Conservation (phyloP, 2,329 filamentous ascomycete genomes). For the Microsporum audouinii region DNA sequence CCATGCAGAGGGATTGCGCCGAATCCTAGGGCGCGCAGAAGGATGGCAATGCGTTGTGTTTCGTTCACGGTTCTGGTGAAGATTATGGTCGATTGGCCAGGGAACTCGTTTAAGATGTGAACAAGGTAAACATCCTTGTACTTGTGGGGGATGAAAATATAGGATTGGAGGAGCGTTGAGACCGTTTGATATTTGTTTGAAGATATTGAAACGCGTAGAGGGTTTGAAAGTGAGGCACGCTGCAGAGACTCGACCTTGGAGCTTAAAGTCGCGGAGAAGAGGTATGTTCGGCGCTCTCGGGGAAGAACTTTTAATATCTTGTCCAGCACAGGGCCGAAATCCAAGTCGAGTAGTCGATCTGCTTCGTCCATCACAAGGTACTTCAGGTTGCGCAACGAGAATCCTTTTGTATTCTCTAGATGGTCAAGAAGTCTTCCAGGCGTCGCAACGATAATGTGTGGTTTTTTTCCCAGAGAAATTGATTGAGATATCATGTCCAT, state of each 20-base stretch:
- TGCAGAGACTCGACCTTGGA: slow-evolving; percentile 89
- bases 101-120: slow-evolving; percentile 72
- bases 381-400: slow-evolving; percentile 68
- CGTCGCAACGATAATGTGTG: slow-evolving; percentile 86
- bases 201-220: slow-evolving; percentile 69
- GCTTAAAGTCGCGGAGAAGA: slow-evolving; percentile 91
- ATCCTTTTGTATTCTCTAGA: slow-evolving; percentile 92
- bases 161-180: slow-evolving; percentile 73
- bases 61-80: slow-evolving; percentile 91
- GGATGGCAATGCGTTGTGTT: slow-evolving; percentile 70
- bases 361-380: slow-evolving; percentile 95
- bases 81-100: slow-evolving; percentile 75
- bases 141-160: slow-evolving; percentile 73
- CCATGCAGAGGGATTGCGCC: slow-evolving; percentile 87
- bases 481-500: slow-evolving; percentile 91
- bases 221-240: slow-evolving; percentile 74
- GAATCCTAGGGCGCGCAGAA: slow-evolving; percentile 75
- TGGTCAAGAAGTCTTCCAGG: slow-evolving; percentile 84
- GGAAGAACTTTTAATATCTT: slow-evolving; percentile 87
- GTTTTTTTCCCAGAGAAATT: slow-evolving; percentile 88
- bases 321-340: slow-evolving; percentile 85
- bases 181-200: slow-evolving; percentile 84
- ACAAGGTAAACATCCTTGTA: slow-evolving; percentile 87
- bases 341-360: slow-evolving; percentile 80
- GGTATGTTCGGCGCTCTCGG: slow-evolving; percentile 62